phyloP scores from a whole-genome alignment of 306 rosid species.

The Glycine soja region DNA sequence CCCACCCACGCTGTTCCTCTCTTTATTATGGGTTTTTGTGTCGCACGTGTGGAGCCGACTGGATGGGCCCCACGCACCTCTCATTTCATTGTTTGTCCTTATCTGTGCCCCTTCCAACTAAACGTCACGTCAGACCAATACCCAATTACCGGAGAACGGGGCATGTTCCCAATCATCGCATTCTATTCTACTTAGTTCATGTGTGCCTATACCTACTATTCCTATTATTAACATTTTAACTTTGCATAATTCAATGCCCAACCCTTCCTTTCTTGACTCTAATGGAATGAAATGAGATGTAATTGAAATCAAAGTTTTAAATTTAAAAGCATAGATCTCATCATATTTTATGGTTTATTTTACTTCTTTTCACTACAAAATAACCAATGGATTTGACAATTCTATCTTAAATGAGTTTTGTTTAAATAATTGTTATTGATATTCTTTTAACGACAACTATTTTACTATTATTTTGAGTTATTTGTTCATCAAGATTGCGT shows the following conservation, averaged over 20 bases:
- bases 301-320: too few species aligned
- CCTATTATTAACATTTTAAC: not conserved
- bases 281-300: too few species aligned
- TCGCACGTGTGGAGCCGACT: conserved; percentile 72
- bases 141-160: conserved; percentile 48
- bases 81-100: conserved; percentile 47
- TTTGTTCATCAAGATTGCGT: not conserved
- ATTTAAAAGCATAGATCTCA: too few species aligned
- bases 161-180: conserved; percentile 46
- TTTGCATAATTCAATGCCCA: conserved; percentile 1
- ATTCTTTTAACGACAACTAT: not conserved
- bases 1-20: conserved; percentile 42
- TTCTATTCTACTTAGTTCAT: too few species aligned
- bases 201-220: not conserved
- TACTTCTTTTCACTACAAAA: not conserved
- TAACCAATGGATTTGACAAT: too few species aligned
- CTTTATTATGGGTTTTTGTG: conserved; percentile 51
- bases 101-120: conserved; percentile 42
- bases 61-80: conserved; percentile 38
- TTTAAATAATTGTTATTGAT: not conserved
- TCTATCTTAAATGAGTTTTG: too few species aligned
- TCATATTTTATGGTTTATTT: too few species aligned
- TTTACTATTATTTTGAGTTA: too few species aligned
- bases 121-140: conserved; percentile 48
- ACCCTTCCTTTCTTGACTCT: not conserved